phyloP scores from a whole-genome alignment of 345 rosid species.

The Excoecaria cochinchinensis region DNA sequence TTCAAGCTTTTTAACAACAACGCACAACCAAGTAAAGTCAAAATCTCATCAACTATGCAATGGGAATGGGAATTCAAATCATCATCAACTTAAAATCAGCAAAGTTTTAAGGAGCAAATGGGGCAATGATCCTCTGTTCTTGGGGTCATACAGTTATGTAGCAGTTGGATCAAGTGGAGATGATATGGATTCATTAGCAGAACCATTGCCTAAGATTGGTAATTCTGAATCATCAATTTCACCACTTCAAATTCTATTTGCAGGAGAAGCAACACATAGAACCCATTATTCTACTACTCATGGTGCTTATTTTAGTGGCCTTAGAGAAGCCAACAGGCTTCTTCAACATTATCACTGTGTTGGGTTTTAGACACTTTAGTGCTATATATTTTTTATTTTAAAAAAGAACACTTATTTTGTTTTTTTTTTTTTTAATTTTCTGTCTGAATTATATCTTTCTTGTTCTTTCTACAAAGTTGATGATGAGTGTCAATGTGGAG shows the following conservation, averaged over 20 bases:
- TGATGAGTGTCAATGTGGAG: slow-evolving; percentile 16
- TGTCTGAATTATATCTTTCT: slow-evolving; percentile 22
- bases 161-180: slow-evolving; percentile 90
- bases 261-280: slow-evolving; percentile 97
- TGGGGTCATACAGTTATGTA: slow-evolving; percentile 87
- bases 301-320: slow-evolving; percentile 93
- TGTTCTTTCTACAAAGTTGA: slow-evolving; percentile 28
- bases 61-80: slow-evolving; percentile 30
- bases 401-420: slow-evolving; percentile 24
- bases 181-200: slow-evolving; percentile 77
- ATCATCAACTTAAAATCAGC: slow-evolving; percentile 37
- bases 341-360: slow-evolving; percentile 72
- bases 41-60: slow-evolving; percentile 32
- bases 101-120: slow-evolving; percentile 79
- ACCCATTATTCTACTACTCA: slow-evolving; percentile 96
- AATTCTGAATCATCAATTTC: slow-evolving; percentile 5
- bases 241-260: slow-evolving; percentile 76
- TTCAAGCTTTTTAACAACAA: slow-evolving; percentile 43
- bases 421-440: slow-evolving; percentile 19
- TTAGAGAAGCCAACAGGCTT: slow-evolving; percentile 95
- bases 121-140: slow-evolving; percentile 83
- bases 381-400: slow-evolving; percentile 5
- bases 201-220: slow-evolving; percentile 63
- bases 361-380: slow-evolving; percentile 41
- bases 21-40: slow-evolving; percentile 15